phyloP scores from a whole-genome alignment of 2,329 filamentous ascomycete genomes.

The Chaetomiaceae sp. region DNA sequence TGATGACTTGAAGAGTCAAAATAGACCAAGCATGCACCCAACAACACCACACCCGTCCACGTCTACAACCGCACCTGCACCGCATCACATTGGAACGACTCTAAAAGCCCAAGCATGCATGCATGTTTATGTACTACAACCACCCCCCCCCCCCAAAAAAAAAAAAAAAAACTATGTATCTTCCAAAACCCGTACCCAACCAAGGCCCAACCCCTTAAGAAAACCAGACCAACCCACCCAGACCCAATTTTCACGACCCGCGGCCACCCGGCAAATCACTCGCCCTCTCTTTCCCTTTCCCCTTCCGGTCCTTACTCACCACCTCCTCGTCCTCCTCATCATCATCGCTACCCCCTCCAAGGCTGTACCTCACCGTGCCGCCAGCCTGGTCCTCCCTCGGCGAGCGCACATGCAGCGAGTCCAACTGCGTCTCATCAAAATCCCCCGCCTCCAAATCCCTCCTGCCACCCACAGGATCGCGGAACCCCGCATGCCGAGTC shows the following conservation, averaged over 20 bases:
- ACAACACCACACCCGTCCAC: too few species aligned
- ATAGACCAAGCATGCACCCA: too few species aligned
- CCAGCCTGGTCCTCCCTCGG: slow-evolving; percentile 39
- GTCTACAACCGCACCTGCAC: too few species aligned
- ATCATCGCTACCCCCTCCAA: slow-evolving; percentile 51
- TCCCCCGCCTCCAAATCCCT: slow-evolving; percentile 59
- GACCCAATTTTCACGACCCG: neutral
- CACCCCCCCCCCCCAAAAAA: too few species aligned
- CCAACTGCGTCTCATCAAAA: slow-evolving; percentile 62
- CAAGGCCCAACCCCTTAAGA: neutral
- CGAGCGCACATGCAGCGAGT: slow-evolving; percentile 52
- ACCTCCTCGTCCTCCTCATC: slow-evolving; percentile 26
- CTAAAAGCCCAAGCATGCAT: too few species aligned
- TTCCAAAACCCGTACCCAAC: neutral
- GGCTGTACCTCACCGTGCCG: slow-evolving; percentile 48
- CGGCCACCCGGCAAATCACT: neutral
- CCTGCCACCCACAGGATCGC: slow-evolving; percentile 36
- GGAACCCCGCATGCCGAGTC: slow-evolving; percentile 45
- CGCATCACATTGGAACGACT: too few species aligned
- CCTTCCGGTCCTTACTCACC: slow-evolving; percentile 12
- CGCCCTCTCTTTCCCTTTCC: slow-evolving; percentile 11
- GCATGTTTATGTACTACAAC: too few species aligned
- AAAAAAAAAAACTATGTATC: too few species aligned
- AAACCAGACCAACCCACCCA: neutral
- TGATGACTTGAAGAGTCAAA: too few species aligned